Conservation (phyloP, 164 flowering plant species). For the Macadamia tetraphylla region DNA sequence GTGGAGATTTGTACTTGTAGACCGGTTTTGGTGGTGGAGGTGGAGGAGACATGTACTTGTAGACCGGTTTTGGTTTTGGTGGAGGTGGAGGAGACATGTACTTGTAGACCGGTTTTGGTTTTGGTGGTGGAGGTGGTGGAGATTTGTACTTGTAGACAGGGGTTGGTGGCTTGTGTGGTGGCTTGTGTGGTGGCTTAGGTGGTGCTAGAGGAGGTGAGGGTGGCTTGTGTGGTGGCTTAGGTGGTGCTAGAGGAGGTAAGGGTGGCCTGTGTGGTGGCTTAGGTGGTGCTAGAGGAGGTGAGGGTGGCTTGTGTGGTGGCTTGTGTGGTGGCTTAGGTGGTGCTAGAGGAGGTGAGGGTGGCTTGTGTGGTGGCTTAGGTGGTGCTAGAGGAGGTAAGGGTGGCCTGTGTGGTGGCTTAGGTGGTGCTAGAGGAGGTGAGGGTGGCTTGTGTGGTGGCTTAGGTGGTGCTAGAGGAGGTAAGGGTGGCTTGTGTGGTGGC, state of each 20-base stretch:
- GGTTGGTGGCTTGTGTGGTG: constrained; percentile 17
- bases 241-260: constrained; percentile 18
- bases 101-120: constrained; percentile 6
- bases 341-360: constrained; percentile 15
- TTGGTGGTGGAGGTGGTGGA: constrained; percentile 1
- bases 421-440: constrained; percentile 12
- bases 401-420: constrained; percentile 12
- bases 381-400: constrained; percentile 19
- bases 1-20: no score
- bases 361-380: not conserved
- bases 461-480: constrained; percentile 11
- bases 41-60: no score
- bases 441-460: not conserved
- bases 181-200: constrained; percentile 3
- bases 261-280: constrained; percentile 11
- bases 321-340: constrained; percentile 9
- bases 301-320: constrained; percentile 23
- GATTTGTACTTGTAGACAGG: constrained; percentile 6
- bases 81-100: not conserved
- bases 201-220: constrained; percentile 18
- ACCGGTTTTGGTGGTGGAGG: no score
- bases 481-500: constrained; percentile 7
- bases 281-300: constrained; percentile 11
- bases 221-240: not conserved
- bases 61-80: constrained; percentile 1